A percentile compares a stretch with the other conserved stretches of the same genome.
Evolutionary conservation across 768 basidiomycete genomes (phyloP).

Genomic region (Phylloporus sp.): DNA sequence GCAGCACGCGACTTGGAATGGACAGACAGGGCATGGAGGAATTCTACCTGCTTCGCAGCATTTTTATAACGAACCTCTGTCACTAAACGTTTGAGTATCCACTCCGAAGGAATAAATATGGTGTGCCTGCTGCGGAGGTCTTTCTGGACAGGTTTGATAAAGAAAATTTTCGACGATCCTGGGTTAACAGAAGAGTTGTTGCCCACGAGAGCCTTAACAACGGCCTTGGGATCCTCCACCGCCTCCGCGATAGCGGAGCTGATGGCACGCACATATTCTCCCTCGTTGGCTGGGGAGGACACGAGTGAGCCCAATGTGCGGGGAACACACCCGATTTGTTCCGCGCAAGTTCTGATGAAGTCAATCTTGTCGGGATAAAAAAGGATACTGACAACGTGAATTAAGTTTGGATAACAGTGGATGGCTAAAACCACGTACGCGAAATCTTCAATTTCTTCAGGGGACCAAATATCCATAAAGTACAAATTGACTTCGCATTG

Average conservation of each 20-base stretch:
- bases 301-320: not conserved
- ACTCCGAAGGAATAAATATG: not conserved
- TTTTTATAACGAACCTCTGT: not conserved
- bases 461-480: no score
- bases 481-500: no score
- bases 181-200: not conserved
- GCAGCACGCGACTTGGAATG: not conserved
- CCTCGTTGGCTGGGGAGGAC: not conserved
- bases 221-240: not conserved
- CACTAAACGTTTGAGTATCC: not conserved
- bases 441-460: no score
- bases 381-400: no score
- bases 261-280: accelerated
- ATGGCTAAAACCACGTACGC: no score
- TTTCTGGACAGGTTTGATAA: not conserved
- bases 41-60: not conserved
- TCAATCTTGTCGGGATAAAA: no score
- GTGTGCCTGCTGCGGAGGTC: not conserved
- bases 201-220: not conserved
- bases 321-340: no score
- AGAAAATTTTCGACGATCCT: not conserved
- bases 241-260: not conserved
- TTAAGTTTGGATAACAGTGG: no score
- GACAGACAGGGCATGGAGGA: not conserved
- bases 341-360: not conserved